These are phyloP conservation scores for Colletotrichum cordylinicola DNA, from an alignment of 2,329 filamentous ascomycete species.

Conservation along the genomic window DNA sequence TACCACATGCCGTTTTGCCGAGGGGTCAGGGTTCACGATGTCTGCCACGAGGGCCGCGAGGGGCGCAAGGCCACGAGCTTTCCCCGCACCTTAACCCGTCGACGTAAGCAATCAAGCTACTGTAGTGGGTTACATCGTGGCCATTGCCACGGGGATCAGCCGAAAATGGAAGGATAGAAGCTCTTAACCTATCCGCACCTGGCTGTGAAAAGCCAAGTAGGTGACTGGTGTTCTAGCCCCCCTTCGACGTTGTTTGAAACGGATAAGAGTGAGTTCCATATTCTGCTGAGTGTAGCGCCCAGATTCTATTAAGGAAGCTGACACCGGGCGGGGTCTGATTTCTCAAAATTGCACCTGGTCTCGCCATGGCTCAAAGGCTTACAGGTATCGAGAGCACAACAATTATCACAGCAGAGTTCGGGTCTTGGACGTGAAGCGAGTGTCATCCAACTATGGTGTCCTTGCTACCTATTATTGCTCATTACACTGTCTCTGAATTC, in stretches of 20 bases:
- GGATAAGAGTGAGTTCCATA: conserved; percentile 53
- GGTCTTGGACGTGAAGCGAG: not conserved
- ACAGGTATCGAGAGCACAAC: not conserved
- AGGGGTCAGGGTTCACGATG: not conserved
- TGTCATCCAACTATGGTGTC: not conserved
- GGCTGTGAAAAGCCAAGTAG: not conserved
- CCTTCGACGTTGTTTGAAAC: conserved; percentile 30
- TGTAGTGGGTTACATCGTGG: not conserved
- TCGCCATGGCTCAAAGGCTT: not conserved
- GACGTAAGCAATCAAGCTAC: not conserved
- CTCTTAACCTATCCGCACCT: not conserved
- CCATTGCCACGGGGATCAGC: not conserved
- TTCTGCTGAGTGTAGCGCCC: not conserved
- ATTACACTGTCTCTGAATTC: not conserved
- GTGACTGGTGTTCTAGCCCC: not conserved
- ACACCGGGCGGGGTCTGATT: not conserved
- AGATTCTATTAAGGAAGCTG: not conserved
- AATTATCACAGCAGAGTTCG: not conserved
- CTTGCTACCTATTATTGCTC: not conserved
- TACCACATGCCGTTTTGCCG: not conserved
- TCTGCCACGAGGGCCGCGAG: not conserved
- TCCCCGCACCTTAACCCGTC: not conserved
- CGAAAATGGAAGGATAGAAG: not conserved
- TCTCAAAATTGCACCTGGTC: not conserved
- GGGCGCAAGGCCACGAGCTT: not conserved